phyloP scores from a whole-genome alignment of 106 monocot genomes.

The Phalaenopsis aphrodite region DNA sequence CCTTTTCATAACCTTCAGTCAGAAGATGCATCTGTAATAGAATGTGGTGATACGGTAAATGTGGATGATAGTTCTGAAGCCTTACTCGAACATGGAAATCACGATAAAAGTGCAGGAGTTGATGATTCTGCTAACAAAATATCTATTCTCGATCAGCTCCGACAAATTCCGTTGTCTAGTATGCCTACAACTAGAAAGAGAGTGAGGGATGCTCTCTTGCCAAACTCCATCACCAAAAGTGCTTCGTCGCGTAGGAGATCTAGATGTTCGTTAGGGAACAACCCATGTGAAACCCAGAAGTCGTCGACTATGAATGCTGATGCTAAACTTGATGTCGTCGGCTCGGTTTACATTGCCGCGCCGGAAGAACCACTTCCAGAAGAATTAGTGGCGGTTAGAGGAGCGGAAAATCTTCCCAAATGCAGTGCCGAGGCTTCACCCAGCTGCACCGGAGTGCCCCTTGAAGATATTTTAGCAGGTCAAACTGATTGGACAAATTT shows the following conservation, averaged over 20 bases:
- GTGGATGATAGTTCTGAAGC: constrained; percentile 13
- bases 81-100: constrained; percentile 10
- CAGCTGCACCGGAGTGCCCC: constrained; percentile 5
- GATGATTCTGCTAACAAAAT: constrained; percentile 31
- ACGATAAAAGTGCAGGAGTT: constrained; percentile 17
- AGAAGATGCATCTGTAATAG: constrained; percentile 14
- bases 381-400: constrained; percentile 3
- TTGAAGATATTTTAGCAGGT: constrained; percentile 3
- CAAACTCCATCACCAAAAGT: constrained; percentile 24
- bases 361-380: constrained; percentile 12
- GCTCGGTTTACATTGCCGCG: constrained; percentile 10
- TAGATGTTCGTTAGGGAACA: constrained; percentile 32
- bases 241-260: constrained; percentile 32
- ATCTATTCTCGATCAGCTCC: constrained; percentile 53
- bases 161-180: constrained; percentile 36
- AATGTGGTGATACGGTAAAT: constrained; percentile 7
- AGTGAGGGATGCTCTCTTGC: constrained; percentile 27
- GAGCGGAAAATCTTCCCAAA: not conserved
- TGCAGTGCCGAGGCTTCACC: constrained; percentile 2
- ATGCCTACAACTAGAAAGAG: constrained; percentile 40
- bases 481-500: constrained; percentile 11
- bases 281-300: constrained; percentile 20
- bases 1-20: constrained; percentile 8
- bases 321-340: constrained; percentile 3
- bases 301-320: constrained; percentile 14